Evolutionary conservation across 805 yeast species (phyloP), one percentile per base, ranked within the genome.

Genomic region (Jamesozyma gamospora): DNA sequence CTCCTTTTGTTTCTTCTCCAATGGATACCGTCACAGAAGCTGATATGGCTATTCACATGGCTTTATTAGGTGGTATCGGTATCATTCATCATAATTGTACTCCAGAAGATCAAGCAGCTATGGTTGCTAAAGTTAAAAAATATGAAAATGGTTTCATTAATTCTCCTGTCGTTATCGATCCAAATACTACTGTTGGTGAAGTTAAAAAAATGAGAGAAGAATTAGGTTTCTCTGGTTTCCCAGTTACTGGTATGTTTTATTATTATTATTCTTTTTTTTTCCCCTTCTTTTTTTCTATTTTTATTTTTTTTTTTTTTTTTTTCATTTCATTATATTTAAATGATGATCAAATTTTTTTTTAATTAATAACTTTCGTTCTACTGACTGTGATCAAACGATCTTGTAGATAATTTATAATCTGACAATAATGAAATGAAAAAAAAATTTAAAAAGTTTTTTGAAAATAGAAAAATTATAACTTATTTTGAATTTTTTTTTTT

Each of bases 11-110:
- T 44, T 90, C 97, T 16, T 86, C 97, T 56, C 98, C 98, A 53
- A 92, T 92, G 98, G 98, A 92, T 69, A 92, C 98, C 36, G 98
- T 92, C 51, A 92, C 98, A 42, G 98, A 92, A 73, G 69, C 87
- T 47, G 84, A 80, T 45, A 92, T 92, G 98, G 98, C 98, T 50
- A 90, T 92, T 55, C 79, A 87, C 69, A 88, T 92, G 96, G 96
- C 98, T 52, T 76, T 92, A 51, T 75, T 88, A 55, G 98, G 98
- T 65, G 98, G 98, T 68, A 86, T 92, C 64, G 98, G 98, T 77
- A 84, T 92, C 60, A 79, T 92, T 56, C 98, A 92, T 67, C 96
- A 92, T 73, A 92, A 92, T 75, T 88, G 96, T 71, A 64, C 95
- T 43, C 74, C 94, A 43, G 97, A 90, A 41, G 97, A 87, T 64